Evolutionary conservation across 768 basidiomycete genomes (phyloP).

Genomic region (Leccinum boreale): DNA sequence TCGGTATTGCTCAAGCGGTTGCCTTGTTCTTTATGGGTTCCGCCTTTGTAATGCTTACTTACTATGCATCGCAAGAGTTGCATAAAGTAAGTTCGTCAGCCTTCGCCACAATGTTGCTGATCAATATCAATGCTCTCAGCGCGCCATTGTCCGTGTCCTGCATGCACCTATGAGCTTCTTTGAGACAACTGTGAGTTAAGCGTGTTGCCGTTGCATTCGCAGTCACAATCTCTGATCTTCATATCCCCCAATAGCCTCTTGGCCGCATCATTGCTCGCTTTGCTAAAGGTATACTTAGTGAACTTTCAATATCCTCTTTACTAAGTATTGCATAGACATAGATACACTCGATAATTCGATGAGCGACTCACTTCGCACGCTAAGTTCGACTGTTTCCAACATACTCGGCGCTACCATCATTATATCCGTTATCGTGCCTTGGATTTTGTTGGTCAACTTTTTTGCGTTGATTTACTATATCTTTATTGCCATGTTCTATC

Average conservation of each 20-base stretch:
- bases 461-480: slow-evolving; percentile 59
- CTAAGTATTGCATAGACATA: slow-evolving; percentile 42
- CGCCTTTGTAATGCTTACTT: slow-evolving; percentile 64
- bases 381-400: slow-evolving; percentile 55
- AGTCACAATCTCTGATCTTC: neutral
- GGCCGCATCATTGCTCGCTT: slow-evolving; percentile 92
- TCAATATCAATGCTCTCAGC: slow-evolving; percentile 30
- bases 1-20: slow-evolving; percentile 70
- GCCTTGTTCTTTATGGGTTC: slow-evolving; percentile 66
- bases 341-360: slow-evolving; percentile 78
- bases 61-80: slow-evolving; percentile 69
- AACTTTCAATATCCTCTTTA: neutral
- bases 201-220: neutral
- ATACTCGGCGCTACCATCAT: slow-evolving; percentile 78
- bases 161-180: slow-evolving; percentile 89
- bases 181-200: slow-evolving; percentile 64
- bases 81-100: slow-evolving; percentile 46
- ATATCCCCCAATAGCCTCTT: slow-evolving; percentile 48
- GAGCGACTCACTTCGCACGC: slow-evolving; percentile 75
- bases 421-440: slow-evolving; percentile 73
- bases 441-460: slow-evolving; percentile 77
- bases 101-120: neutral
- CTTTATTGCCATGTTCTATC: slow-evolving; percentile 78
- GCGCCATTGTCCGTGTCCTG: slow-evolving; percentile 67
- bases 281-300: slow-evolving; percentile 54